A percentile compares a stretch with the other conserved stretches of the same genome.
phyloP scores from a whole-genome alignment of 108 stramenopile species.

The Fragilariopsis cylindrus region DNA sequence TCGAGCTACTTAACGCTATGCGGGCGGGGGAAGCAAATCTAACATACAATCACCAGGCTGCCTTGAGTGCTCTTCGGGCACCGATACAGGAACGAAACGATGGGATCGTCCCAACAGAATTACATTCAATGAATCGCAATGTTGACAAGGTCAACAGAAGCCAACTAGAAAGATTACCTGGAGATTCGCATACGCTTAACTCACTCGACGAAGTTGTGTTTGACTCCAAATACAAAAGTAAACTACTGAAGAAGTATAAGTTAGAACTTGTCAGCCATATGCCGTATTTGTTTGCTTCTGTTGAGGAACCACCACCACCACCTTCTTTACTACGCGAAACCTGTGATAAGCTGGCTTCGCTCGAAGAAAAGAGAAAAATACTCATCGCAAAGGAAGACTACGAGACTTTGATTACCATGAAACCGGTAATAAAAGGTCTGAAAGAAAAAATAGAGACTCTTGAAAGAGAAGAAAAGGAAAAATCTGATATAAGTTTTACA shows the following conservation, averaged over 20 bases:
- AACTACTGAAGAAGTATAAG: constrained; percentile 3
- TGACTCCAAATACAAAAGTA: not conserved
- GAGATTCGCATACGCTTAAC: not conserved
- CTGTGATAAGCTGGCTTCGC: not conserved
- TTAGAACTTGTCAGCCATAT: not conserved
- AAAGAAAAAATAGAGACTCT: not conserved
- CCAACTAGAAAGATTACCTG: not conserved
- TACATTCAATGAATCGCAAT: not conserved
- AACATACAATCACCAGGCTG: not conserved
- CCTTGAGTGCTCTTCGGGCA: not conserved
- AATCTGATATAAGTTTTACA: not conserved
- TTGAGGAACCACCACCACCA: not conserved
- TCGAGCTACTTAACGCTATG: constrained; percentile 12
- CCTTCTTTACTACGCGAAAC: not conserved
- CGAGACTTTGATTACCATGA: constrained; percentile 5
- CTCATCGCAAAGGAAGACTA: not conserved
- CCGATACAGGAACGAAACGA: not conserved
- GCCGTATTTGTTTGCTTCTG: not conserved
- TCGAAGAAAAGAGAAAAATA: not conserved
- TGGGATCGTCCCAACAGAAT: constrained; percentile 5
- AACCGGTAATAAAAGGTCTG: not conserved
- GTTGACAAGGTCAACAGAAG: not conserved
- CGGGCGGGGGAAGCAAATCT: constrained; percentile 18
- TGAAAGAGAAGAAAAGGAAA: not conserved
- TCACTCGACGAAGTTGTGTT: constrained; percentile 6